Percentiles rank a stretch among this genome's conserved stretches.
Conservation (phyloP, 352 stramenopile genomes). For the Phytophthora chlamydospora region DNA sequence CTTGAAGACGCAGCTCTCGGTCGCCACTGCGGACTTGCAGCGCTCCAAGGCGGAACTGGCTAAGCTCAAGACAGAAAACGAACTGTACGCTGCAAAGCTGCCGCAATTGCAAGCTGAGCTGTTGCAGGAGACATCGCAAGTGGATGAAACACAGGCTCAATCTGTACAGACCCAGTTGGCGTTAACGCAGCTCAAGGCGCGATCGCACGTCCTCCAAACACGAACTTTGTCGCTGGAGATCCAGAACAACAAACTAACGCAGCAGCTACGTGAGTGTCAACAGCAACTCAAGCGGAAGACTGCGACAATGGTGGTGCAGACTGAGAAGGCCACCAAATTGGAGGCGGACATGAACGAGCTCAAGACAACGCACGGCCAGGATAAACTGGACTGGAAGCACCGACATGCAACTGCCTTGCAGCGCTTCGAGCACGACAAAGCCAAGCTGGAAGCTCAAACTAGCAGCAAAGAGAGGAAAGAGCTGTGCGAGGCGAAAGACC, state of each 20-base stretch:
- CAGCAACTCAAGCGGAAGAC: conserved; percentile 43
- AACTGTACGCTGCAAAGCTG: conserved; percentile 54
- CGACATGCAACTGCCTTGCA: conserved; percentile 35
- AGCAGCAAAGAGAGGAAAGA: conserved; percentile 32
- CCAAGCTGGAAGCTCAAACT: conserved; percentile 27
- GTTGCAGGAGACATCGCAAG: conserved; percentile 48
- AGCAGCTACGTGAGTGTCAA: conserved; percentile 37
- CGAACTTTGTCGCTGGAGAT: conserved; percentile 33
- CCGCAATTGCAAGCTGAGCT: conserved; percentile 55
- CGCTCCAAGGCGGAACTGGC: conserved; percentile 45
- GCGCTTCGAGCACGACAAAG: conserved; percentile 39
- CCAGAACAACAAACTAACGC: conserved; percentile 37
- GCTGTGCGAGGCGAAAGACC: conserved; percentile 32
- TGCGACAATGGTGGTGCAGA: conserved; percentile 28
- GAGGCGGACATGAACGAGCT: conserved; percentile 38
- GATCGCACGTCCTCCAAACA: conserved; percentile 55
- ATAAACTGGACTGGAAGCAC: conserved; percentile 44
- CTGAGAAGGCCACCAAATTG: conserved; percentile 42
- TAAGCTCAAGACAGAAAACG: conserved; percentile 56
- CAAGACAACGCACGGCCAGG: conserved; percentile 29
- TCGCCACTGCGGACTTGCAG: conserved; percentile 40
- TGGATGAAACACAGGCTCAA: conserved; percentile 54
- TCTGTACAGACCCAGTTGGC: conserved; percentile 47
- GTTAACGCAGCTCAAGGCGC: conserved; percentile 49
- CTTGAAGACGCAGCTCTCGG: conserved; percentile 43